phyloP scores from a whole-genome alignment of 2,329 filamentous ascomycete species.

The Tricladium varicosporioides region DNA sequence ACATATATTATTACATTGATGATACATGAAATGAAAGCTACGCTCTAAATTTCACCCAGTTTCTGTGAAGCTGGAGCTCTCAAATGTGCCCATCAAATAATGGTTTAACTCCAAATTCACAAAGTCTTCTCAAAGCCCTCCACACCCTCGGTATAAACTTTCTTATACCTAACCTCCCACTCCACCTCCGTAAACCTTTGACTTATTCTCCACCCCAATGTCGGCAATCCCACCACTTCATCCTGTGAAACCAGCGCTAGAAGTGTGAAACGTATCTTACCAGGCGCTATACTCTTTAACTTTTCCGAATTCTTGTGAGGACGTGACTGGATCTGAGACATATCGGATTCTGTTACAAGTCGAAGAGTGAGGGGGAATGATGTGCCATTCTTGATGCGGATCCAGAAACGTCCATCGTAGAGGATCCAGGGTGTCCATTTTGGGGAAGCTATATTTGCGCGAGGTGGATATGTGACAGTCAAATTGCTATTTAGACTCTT shows the following conservation, averaged over 20 bases:
- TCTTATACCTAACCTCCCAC: slow-evolving; percentile 31
- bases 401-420: slow-evolving; percentile 64
- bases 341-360: slow-evolving; percentile 11
- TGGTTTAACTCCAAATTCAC: too few species aligned
- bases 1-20: too few species aligned
- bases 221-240: slow-evolving; percentile 27
- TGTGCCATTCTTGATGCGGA: slow-evolving; percentile 39
- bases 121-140: neutral
- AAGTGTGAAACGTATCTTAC: slow-evolving; percentile 29
- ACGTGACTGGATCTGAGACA: neutral
- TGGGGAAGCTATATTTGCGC: neutral
- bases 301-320: too few species aligned
- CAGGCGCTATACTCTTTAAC: slow-evolving; percentile 21
- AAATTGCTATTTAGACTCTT: neutral
- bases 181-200: slow-evolving; percentile 4
- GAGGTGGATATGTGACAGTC: neutral
- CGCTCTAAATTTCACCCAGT: too few species aligned
- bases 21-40: too few species aligned
- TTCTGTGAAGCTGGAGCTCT: too few species aligned
- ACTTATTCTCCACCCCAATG: slow-evolving; percentile 18
- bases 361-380: slow-evolving; percentile 15
- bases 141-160: slow-evolving; percentile 19
- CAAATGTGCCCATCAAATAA: too few species aligned
- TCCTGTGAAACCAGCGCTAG: slow-evolving; percentile 26
- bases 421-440: slow-evolving; percentile 25